A percentile compares a stretch with the other conserved stretches of the same genome.
Evolutionary conservation across 1,139 yeast genomes (phyloP).

Genomic region (Hanseniaspora uvarum): DNA sequence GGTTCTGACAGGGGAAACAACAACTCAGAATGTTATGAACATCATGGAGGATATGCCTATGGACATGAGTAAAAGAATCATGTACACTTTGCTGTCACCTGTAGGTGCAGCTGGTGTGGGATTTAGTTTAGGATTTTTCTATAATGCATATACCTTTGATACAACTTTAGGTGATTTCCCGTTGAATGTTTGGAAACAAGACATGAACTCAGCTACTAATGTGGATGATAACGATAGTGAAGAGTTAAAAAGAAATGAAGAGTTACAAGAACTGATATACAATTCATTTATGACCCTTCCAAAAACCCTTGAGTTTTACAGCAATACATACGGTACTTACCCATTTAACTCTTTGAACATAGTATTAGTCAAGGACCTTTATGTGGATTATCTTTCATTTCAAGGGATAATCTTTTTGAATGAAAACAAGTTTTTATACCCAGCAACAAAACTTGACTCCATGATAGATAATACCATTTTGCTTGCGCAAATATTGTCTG

Average conservation of each 20-base stretch:
- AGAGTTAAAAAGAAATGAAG: slow-evolving; percentile 18
- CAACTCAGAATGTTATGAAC: slow-evolving; percentile 14
- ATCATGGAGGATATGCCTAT: slow-evolving; percentile 25
- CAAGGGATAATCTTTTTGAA: slow-evolving; percentile 70
- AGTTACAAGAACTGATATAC: slow-evolving; percentile 42
- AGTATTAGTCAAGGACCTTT: slow-evolving; percentile 58
- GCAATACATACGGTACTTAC: slow-evolving; percentile 84
- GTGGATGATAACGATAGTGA: not conserved
- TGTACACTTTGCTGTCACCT: slow-evolving; percentile 73
- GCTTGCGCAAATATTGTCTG: slow-evolving; percentile 60
- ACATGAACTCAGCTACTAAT: slow-evolving; percentile 14
- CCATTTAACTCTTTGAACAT: slow-evolving; percentile 78
- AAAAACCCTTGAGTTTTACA: slow-evolving; percentile 71
- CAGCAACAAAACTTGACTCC: slow-evolving; percentile 71
- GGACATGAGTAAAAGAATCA: slow-evolving; percentile 37
- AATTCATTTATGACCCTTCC: slow-evolving; percentile 70
- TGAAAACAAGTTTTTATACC: slow-evolving; percentile 52
- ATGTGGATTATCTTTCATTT: slow-evolving; percentile 47
- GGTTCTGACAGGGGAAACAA: slow-evolving; percentile 15
- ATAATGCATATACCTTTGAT: slow-evolving; percentile 25
- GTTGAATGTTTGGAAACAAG: slow-evolving; percentile 25
- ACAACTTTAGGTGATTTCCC: slow-evolving; percentile 28
- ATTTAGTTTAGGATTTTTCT: slow-evolving; percentile 88
- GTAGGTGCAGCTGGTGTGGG: slow-evolving; percentile 94
- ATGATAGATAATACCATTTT: slow-evolving; percentile 59